Evolutionary conservation across 192 early-diverging fungal species (phyloP).

Genomic region (Podila epicladia): DNA sequence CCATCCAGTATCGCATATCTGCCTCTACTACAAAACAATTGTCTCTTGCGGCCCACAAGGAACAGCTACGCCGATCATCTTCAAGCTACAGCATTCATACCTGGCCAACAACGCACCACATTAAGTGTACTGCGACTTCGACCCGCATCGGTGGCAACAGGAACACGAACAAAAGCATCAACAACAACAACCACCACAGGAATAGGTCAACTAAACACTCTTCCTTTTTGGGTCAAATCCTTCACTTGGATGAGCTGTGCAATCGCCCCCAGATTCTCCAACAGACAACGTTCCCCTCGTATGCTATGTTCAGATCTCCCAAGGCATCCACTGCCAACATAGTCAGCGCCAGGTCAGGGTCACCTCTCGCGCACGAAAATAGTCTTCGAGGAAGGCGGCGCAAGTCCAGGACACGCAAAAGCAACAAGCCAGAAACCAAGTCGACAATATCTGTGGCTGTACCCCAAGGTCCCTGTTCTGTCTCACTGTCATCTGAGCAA

Average conservation of each 20-base stretch:
- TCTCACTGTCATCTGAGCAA: too few species aligned
- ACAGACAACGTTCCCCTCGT: neutral
- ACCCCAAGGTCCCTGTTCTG: too few species aligned
- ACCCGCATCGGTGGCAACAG: neutral
- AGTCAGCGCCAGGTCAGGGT: neutral
- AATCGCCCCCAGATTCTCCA: neutral
- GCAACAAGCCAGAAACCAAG: too few species aligned
- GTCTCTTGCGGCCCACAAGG: too few species aligned
- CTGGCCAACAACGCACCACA: neutral
- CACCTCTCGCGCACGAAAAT: too few species aligned
- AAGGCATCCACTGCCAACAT: slow-evolving; percentile 1
- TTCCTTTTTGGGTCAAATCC: neutral
- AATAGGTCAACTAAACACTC: neutral
- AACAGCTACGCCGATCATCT: neutral
- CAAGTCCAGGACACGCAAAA: too few species aligned
- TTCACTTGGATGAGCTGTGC: slow-evolving; percentile 1
- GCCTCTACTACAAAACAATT: too few species aligned
- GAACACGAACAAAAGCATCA: neutral
- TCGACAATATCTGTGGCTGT: too few species aligned
- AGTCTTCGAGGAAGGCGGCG: too few species aligned
- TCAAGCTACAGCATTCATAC: neutral
- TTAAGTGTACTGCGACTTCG: neutral
- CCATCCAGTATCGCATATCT: too few species aligned
- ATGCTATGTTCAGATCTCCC: neutral
- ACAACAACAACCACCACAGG: neutral